Base-by-base conservation (phyloP, 306 rosid genomes). In the Cucumis cinereus region DNA sequence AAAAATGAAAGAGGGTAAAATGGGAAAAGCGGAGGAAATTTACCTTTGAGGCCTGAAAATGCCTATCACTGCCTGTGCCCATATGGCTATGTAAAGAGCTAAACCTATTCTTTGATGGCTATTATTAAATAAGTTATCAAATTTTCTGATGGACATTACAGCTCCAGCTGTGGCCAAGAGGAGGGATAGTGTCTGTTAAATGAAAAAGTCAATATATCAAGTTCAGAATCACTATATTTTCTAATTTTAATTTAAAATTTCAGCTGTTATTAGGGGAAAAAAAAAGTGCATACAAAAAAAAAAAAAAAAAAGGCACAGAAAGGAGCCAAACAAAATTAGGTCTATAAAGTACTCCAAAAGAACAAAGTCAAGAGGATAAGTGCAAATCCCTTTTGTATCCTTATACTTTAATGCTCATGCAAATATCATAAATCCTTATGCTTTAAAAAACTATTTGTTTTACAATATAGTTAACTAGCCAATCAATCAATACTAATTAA, bases 111-210 rank as follows among this genome's bases (percentile, higher is more conserved):
- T 92, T 83, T 94, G 97, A 79, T 94, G 99, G 69, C 52, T 77
- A 83, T 94, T 94, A 72, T 92, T 87, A 85, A 94, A 94, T 80
- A 93, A 89, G 79, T 94, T 94, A 89, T 92, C 99, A 79, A 94
- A 90, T 70, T 85, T 89, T 78, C 70, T 92, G 28, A 94, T 57
- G 52, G 99, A 94, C 84, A 94, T 70, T 13, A 89, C 86, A 54
- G 97, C 97, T 82, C 93, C 99, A 79, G 86, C 84, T 71, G 92
- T 86, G 78, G 90, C 91, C 70, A 94, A 85, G 80, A 89, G 84
- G 71, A 85, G 89, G 76, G 96, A 80, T 14, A 89, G 47, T 71
- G 79, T 79, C 99, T 94, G 95, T 64, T 77, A 60, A 45, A 54
- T 75, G 28, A 60, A 30, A 78, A 77, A 80, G 57, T 56, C 11